A percentile compares a stretch with the other conserved stretches of the same genome.
phyloP scores from a whole-genome alignment of 225 moss, liverwort and hornwort genomes.

The Pseudisothecium myosuroides region DNA sequence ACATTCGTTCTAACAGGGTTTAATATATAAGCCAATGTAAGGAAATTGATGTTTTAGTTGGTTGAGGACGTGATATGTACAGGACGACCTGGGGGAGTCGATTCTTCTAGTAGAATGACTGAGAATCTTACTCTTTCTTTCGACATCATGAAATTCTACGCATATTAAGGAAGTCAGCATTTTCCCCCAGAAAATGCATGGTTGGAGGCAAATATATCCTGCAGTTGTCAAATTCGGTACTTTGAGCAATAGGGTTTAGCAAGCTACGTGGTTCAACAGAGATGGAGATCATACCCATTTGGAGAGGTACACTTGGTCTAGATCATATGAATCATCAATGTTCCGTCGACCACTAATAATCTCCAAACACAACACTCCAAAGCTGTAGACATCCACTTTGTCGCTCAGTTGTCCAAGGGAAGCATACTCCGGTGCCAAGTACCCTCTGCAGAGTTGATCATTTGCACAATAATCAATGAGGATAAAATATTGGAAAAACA shows the following conservation, averaged over 20 bases:
- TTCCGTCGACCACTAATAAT: slow-evolving; percentile 9
- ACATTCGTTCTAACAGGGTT: no score
- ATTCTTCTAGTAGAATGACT: not conserved
- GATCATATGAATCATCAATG: not conserved
- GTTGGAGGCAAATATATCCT: not conserved
- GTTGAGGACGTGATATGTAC: not conserved
- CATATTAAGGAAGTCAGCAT: not conserved
- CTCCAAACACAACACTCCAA: slow-evolving; percentile 12
- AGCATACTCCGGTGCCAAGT: slow-evolving; percentile 13
- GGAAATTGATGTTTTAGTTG: not conserved
- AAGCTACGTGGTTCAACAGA: not conserved
- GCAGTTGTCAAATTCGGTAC: not conserved
- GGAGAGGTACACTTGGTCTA: not conserved
- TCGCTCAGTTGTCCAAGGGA: slow-evolving; percentile 6
- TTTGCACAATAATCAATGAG: not conserved
- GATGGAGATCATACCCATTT: not conserved
- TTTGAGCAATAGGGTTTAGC: not conserved
- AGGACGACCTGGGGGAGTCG: not conserved
- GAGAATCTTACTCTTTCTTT: not conserved
- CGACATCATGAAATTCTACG: not conserved
- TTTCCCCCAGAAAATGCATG: not conserved
- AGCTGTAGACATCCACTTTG: slow-evolving; percentile 19
- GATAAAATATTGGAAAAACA: not conserved
- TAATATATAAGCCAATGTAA: not conserved
- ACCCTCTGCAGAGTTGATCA: not conserved